phyloP scores from a whole-genome alignment of 768 basidiomycete species.

The Naganishia randhawae region DNA sequence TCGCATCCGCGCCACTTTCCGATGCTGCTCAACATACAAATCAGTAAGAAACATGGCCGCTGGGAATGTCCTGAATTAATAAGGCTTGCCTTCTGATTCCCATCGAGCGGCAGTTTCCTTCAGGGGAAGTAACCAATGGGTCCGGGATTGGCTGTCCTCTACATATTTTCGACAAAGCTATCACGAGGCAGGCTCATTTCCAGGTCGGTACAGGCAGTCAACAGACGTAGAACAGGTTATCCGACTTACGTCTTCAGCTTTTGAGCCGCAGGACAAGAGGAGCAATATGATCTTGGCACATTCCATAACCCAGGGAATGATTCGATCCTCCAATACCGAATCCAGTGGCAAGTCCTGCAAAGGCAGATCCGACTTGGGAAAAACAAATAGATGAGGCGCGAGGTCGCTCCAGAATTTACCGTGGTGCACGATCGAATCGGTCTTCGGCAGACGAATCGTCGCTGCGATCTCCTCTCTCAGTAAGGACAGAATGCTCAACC shows the following conservation, averaged over 20 bases:
- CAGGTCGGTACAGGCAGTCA: background rate
- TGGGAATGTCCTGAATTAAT: background rate
- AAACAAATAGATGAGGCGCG: background rate
- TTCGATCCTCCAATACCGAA: background rate
- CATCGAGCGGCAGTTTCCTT: background rate
- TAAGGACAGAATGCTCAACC: slow-evolving; percentile 2
- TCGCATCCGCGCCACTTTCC: background rate
- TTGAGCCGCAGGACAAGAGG: background rate
- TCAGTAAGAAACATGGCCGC: background rate
- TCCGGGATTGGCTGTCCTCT: background rate
- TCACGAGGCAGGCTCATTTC: too few relatives aligned
- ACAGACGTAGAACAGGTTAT: too few relatives aligned
- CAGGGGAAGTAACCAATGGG: background rate
- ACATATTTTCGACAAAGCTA: background rate
- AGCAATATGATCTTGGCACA: slow-evolving; percentile 3
- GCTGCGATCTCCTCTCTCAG: slow-evolving; percentile 8
- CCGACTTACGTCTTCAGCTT: background rate
- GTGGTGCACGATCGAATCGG: background rate
- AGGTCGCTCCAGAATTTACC: background rate
- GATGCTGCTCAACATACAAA: background rate
- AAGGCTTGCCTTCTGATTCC: background rate
- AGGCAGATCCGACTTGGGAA: background rate
- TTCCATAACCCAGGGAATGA: background rate
- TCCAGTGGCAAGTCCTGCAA: slow-evolving; percentile 2
- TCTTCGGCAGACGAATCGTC: background rate